Evolutionary conservation across 179 eudicot genomes (phyloP).

Genomic region (Drosera spatulata): DNA sequence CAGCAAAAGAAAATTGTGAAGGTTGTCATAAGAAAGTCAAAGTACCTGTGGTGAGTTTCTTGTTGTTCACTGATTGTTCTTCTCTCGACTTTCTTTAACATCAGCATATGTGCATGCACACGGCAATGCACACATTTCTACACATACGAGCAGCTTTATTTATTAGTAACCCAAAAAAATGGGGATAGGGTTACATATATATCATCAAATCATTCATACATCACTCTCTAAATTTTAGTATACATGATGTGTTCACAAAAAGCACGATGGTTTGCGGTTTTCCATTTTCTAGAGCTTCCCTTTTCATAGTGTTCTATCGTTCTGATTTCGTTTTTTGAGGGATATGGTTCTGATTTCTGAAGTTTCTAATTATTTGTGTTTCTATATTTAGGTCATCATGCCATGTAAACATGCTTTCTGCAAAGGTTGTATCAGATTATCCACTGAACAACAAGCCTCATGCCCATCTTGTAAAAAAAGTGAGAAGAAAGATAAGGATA

Average conservation of each 20-base stretch:
- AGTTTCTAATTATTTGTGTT: neutral
- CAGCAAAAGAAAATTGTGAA: slow-evolving; percentile 48
- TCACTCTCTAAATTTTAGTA: no score
- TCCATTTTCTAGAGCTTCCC: no score
- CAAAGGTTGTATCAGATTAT: slow-evolving; percentile 60
- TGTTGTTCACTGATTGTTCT: neutral
- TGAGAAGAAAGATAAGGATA: slow-evolving; percentile 58
- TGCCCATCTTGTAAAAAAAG: slow-evolving; percentile 84
- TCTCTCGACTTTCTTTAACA: neutral
- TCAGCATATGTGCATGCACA: neutral
- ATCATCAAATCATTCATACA: no score
- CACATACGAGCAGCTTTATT: no score
- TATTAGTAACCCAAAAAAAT: no score
- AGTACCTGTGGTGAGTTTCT: slow-evolving; percentile 53
- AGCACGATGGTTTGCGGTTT: no score
- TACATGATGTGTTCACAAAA: no score
- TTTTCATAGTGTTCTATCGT: no score
- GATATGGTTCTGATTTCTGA: no score
- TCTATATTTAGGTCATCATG: slow-evolving; percentile 42
- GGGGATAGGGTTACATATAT: no score
- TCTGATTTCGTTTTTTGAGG: neutral
- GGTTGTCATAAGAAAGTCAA: slow-evolving; percentile 74
- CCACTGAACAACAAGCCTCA: slow-evolving; percentile 44
- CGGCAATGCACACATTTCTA: neutral
- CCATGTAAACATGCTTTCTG: slow-evolving; percentile 77